Evolutionary conservation across 148 eudicot genomes (phyloP).

Genomic region (Drosera capensis): DNA sequence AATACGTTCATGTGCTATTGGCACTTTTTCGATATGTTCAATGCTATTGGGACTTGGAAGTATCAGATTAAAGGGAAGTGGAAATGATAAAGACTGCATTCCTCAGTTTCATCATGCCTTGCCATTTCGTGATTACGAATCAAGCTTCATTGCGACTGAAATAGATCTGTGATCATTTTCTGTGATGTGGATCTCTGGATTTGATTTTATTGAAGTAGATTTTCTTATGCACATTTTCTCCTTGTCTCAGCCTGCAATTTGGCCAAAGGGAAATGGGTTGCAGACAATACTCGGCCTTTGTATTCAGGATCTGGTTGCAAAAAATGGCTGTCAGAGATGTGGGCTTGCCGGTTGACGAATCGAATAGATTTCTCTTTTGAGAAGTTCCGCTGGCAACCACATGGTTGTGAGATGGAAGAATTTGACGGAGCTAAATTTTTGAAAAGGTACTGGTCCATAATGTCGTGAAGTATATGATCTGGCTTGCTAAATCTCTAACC

Average conservation of each 20-base stretch:
- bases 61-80: no score
- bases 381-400: constrained; percentile 81
- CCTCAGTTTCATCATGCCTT: no score
- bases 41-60: no score
- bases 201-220: not conserved
- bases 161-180: not conserved
- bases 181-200: not conserved
- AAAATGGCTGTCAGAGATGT: constrained; percentile 89
- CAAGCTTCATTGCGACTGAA: no score
- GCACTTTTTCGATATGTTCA: no score
- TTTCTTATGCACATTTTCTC: constrained; percentile 5
- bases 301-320: constrained; percentile 87
- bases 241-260: constrained; percentile 53
- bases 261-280: constrained; percentile 79
- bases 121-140: no score
- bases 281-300: constrained; percentile 54
- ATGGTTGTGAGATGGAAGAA: constrained; percentile 57
- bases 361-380: constrained; percentile 76
- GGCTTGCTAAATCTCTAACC: not conserved
- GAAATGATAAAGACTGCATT: no score
- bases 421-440: constrained; percentile 54
- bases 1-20: no score
- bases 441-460: constrained; percentile 29
- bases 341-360: constrained; percentile 86
- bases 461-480: not conserved